Conservation (phyloP, 2,329 filamentous ascomycete genomes). For the Talaromyces sp. region DNA sequence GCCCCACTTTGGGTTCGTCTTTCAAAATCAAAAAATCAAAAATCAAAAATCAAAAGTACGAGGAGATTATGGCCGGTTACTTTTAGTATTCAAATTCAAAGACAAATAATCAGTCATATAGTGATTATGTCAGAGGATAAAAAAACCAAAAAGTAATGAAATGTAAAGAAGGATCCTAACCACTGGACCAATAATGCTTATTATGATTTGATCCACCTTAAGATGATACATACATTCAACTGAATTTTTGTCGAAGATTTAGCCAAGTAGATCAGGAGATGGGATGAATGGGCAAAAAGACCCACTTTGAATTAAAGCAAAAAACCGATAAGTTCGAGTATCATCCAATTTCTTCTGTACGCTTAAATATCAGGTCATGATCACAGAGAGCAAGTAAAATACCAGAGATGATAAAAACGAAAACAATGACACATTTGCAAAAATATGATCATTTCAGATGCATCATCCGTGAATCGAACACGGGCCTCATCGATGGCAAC, state of each 20-base stretch:
- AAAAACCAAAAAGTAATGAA: too few relatives aligned
- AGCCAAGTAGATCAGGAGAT: not conserved
- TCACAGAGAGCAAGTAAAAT: not conserved
- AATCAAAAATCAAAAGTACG: too few relatives aligned
- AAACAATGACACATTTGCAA: not conserved
- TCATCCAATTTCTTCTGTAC: not conserved
- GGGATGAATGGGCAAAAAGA: not conserved
- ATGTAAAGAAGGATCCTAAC: not conserved
- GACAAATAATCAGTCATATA: not conserved
- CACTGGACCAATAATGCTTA: not conserved
- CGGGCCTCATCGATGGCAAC: constrained; percentile 27
- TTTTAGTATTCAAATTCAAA: not conserved
- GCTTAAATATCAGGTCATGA: not conserved
- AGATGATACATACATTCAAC: too few relatives aligned
- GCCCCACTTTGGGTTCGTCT: not conserved
- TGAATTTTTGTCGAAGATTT: too few relatives aligned
- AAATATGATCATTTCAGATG: not conserved
- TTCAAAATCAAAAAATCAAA: not conserved
- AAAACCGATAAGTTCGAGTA: not conserved
- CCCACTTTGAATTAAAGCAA: not conserved
- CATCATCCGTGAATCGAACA: constrained; percentile 23
- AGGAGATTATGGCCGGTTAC: not conserved
- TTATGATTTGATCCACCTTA: too few relatives aligned
- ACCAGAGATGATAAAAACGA: not conserved
- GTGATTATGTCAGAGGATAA: too few relatives aligned